Conservation (phyloP, 768 basidiomycete genomes). For the Suillus occidentalis region DNA sequence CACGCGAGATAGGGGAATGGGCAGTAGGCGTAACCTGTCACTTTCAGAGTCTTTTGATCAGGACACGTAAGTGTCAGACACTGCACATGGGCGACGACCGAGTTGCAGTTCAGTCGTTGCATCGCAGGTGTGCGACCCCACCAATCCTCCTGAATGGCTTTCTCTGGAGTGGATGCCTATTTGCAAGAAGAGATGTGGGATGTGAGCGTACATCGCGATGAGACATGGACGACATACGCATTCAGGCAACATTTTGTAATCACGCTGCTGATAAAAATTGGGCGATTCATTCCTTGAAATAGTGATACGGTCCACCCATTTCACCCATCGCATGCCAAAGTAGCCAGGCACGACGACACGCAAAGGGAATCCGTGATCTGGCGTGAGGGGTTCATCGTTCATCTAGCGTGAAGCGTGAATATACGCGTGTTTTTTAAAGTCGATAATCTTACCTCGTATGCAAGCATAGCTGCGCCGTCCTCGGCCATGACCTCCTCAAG, state of each 20-base stretch:
- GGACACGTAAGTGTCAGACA: conserved; percentile 13
- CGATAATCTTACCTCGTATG: conserved; percentile 49
- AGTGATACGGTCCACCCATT: conserved; percentile 68
- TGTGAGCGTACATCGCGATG: neutral
- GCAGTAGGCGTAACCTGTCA: conserved; percentile 62
- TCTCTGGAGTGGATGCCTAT: conserved; percentile 27
- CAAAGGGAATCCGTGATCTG: conserved; percentile 66
- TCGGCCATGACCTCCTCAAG: conserved; percentile 47
- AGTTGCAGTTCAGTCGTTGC: conserved; percentile 61
- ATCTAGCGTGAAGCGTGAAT: conserved; percentile 38
- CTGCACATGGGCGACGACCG: conserved; percentile 44
- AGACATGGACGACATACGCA: conserved; percentile 27
- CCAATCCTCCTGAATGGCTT: conserved; percentile 28
- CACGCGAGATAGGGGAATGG: conserved; percentile 42
- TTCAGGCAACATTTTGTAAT: conserved; percentile 66
- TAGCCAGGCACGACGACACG: conserved; percentile 70
- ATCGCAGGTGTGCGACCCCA: conserved; percentile 62
- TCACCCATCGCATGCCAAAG: conserved; percentile 72
- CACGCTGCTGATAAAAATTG: conserved; percentile 71
- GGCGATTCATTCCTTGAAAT: conserved; percentile 55
- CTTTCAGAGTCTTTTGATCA: conserved; percentile 25
- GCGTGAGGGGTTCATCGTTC: conserved; percentile 57
- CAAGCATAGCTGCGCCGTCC: conserved; percentile 56
- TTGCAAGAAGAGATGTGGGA: neutral
- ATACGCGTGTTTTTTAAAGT: neutral